Evolutionary conservation across 2,329 filamentous ascomycete species (phyloP).

Genomic region (Neospermospora avenae): DNA sequence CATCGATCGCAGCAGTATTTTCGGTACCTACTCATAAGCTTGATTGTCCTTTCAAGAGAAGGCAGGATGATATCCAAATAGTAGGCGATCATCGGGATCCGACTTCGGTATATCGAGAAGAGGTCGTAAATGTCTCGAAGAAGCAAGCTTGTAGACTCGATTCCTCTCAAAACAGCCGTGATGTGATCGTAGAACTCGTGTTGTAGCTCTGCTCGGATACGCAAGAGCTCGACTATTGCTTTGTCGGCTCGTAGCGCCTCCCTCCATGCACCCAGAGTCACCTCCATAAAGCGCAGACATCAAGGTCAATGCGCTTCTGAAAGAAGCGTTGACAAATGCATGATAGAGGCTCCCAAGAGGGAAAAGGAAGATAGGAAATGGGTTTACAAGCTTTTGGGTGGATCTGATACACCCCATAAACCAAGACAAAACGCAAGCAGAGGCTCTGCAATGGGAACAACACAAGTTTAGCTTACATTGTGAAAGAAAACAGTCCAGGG

Average conservation of each 20-base stretch:
- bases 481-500: slow-evolving; percentile 6
- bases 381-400: slow-evolving; percentile 6
- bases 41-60: slow-evolving; percentile 49
- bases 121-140: slow-evolving; percentile 54
- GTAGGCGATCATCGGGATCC: slow-evolving; percentile 50
- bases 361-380: neutral
- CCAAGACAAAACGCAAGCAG: slow-evolving; percentile 12
- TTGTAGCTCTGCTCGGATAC: slow-evolving; percentile 46
- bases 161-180: slow-evolving; percentile 40
- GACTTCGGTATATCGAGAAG: slow-evolving; percentile 48
- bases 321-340: slow-evolving; percentile 18
- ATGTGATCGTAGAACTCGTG: slow-evolving; percentile 45
- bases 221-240: slow-evolving; percentile 47
- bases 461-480: slow-evolving; percentile 4
- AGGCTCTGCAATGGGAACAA: slow-evolving; percentile 26
- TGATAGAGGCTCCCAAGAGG: slow-evolving; percentile 14
- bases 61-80: slow-evolving; percentile 56
- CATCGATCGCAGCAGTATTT: neutral
- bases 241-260: slow-evolving; percentile 53
- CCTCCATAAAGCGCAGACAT: slow-evolving; percentile 34
- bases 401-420: slow-evolving; percentile 13
- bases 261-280: slow-evolving; percentile 45
- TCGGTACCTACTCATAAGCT: slow-evolving; percentile 45
- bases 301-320: slow-evolving; percentile 26
- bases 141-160: slow-evolving; percentile 39